Base-by-base conservation (phyloP, 371 early-diverging fungal genomes). In the Apophysomyces ossiformis region DNA sequence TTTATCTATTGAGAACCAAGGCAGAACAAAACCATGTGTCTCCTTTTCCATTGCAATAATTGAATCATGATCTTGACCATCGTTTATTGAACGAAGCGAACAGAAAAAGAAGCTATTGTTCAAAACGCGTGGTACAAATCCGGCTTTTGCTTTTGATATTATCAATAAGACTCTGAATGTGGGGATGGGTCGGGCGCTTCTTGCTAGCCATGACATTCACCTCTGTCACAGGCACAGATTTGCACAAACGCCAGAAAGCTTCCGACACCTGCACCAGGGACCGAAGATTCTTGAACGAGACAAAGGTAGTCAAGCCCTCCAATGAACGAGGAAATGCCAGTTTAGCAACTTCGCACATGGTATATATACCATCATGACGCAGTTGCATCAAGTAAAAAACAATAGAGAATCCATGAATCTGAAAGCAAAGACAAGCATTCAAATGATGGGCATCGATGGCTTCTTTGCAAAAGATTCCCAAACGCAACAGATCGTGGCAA, bases 201-300 rank as follows among this genome's bases (percentile, higher is more conserved):
- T 39, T 39, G 39, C 39, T 39, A 39, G 39, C 39, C 39, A 39
- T 39, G 39, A 39, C 39, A 39, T 39, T 39, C 39, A 39, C 39
- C 39, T 39, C 39, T 11, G 11, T 11, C 11, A 11, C 39, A 39
- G 39, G 39, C 39, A 39, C 69, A 43, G 65, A 62, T 63, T 65
- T 61, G 59, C 65, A 69, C 62, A 62, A 69, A 62, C 65, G 60
- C 65, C 63, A 69, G 63, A 66, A 66, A 66, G 60, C 57, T 65
- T 69, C 66, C 50, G 66, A 63, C 62, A 66, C 70, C 63, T 66
- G 61, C 47, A 56, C 57, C 66, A 69, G 63, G 59, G 63, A 63
- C 56, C 59, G 54, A 65, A 65, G 36, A 60, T 63, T 66, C 58
- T 66, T 69, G 64, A 70, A 63, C 57, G 58, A 59, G 57, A 66